Conservation (phyloP, 805 yeast species). For the Grigorovia jiainica region DNA sequence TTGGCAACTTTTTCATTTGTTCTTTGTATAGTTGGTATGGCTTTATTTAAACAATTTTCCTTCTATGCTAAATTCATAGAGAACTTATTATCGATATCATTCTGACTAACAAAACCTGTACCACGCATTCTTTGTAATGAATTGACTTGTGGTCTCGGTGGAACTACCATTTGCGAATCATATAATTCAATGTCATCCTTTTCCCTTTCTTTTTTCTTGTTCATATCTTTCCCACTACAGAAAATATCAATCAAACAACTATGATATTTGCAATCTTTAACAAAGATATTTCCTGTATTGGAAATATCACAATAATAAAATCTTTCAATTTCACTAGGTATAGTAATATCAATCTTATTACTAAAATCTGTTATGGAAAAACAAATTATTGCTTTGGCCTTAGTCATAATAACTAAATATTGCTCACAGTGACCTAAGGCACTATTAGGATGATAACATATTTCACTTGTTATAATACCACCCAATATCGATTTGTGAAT, state of each 20-base stretch:
- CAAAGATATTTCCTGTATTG: neutral
- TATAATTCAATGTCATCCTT: slow-evolving; percentile 33
- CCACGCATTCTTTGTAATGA: slow-evolving; percentile 85
- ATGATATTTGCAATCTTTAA: slow-evolving; percentile 1
- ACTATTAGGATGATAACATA: neutral
- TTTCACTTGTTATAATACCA: neutral
- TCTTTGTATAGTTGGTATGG: neutral
- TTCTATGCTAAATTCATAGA: slow-evolving; percentile 49
- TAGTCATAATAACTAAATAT: neutral
- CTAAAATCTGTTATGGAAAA: slow-evolving; percentile 48
- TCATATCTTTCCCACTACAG: slow-evolving; percentile 29
- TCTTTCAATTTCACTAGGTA: neutral
- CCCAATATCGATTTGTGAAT: neutral
- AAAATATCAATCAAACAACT: slow-evolving; percentile 33
- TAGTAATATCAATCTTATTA: slow-evolving; percentile 14
- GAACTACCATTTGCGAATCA: slow-evolving; percentile 56
- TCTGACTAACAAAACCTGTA: slow-evolving; percentile 43
- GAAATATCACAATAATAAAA: neutral
- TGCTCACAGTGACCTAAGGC: neutral
- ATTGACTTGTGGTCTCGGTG: slow-evolving; percentile 71
- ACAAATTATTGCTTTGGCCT: slow-evolving; percentile 41
- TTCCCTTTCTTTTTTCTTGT: neutral
- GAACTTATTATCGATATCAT: slow-evolving; percentile 54
- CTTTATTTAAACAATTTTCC: slow-evolving; percentile 33
- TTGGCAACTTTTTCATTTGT: too few relatives aligned